Evolutionary conservation across 2,329 filamentous ascomycete genomes (phyloP), one percentile per base, ranked within the genome.

Genomic region (Fusarium bulbicola): DNA sequence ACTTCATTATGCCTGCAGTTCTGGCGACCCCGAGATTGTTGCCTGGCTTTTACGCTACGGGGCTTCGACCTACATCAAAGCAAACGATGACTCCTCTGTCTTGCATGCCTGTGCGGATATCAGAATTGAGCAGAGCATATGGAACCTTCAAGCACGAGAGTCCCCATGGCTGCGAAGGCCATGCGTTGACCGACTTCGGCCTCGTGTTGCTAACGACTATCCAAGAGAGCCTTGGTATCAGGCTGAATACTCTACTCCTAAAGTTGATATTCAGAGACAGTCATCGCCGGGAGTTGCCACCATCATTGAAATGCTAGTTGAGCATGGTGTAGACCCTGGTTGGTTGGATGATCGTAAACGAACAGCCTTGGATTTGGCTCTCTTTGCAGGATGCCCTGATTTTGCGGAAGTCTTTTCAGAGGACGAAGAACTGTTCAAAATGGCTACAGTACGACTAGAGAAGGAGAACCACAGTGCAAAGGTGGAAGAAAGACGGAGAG

Each of bases 21-120:
- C 75, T 7, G 74, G 75, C 14, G 66, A 76, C 7, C 24, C 64
- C 1, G 75, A 77, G 34, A 70, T 47, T 3, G 71, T 77, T 2
- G 54, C 54, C 5, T 45, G 70, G 12, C 71, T 77, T 3, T 59
- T 76, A 14, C 34, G 54, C 7, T 32, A 67, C 20, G 71, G 73
- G 5, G 74, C 66, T 6, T 46, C 59, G 12, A 36, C 42, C 7
- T 30, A 59, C 15, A 39, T 24, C 2, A 11, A 63, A 6, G 73
- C 73, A 15, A 46, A 37, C 0, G 13, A 67, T 14, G 34, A 36
- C 1, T 37, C 58, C 7, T 74, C 60, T 11, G 63, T 50, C 34
- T 61, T 77, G 1, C 75, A 77, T 50, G 73, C 74, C 5, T 77
- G 73, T 40, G 75, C 71, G 3, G 34, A 69, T 13, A 45, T 59